Evolutionary conservation across 352 stramenopile genomes (phyloP).

Genomic region (Phytophthora pini): DNA sequence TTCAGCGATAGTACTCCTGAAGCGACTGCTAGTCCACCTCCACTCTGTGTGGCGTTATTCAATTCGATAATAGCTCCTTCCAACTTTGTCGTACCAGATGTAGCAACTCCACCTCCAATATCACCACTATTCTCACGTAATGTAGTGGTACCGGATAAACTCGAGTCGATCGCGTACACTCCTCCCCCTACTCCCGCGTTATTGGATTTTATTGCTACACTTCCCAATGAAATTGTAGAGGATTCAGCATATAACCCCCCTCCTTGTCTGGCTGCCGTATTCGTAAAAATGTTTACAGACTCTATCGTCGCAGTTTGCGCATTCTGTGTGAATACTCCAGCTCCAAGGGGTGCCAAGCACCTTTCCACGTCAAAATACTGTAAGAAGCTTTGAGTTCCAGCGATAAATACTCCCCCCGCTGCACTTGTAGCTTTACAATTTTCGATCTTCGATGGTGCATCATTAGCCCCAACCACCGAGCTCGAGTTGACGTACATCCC

Average conservation of each 20-base stretch:
- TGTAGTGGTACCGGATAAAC: conserved; percentile 25
- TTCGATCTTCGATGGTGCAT: conserved; percentile 15
- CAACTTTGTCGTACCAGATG: conserved; percentile 16
- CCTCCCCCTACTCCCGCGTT: conserved; percentile 34
- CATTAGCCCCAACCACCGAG: conserved; percentile 13
- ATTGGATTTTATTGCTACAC: conserved; percentile 29
- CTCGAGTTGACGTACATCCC: conserved; percentile 46
- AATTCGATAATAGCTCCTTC: conserved; percentile 19
- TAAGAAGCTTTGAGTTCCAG: conserved; percentile 31
- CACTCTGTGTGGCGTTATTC: conserved; percentile 30
- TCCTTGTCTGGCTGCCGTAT: conserved; percentile 26
- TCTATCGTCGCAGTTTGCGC: conserved; percentile 2
- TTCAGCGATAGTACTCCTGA: conserved; percentile 32
- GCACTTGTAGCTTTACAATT: conserved; percentile 16
- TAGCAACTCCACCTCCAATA: conserved; percentile 34
- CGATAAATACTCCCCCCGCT: conserved; percentile 42
- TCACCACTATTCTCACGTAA: conserved; percentile 31
- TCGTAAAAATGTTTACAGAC: conserved; percentile 23
- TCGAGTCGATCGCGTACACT: conserved; percentile 29
- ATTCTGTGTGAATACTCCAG: conserved; percentile 24
- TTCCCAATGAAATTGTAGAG: conserved; percentile 11
- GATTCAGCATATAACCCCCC: conserved; percentile 30
- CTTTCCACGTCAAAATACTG: conserved; percentile 29
- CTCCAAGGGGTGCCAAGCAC: conserved; percentile 34
- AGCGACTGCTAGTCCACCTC: conserved; percentile 37